These are phyloP conservation scores for Xerocomus nothofagi DNA, from an alignment of 1,284 basidiomycete species.

Conservation along the genomic window DNA sequence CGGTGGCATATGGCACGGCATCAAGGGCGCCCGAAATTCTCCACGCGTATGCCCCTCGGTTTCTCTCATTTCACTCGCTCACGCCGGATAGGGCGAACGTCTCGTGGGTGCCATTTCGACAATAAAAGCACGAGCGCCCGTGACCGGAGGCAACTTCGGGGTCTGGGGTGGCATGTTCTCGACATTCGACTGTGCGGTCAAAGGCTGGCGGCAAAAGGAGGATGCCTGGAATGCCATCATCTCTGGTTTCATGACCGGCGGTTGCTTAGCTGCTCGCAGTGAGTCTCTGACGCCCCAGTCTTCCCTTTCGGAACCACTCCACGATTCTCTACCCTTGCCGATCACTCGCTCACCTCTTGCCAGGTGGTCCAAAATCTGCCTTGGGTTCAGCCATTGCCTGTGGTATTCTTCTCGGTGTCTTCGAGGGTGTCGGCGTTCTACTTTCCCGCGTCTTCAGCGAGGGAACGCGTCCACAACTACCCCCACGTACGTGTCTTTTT, in stretches of 20 bases:
- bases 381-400: constrained; percentile 92
- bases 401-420: constrained; percentile 95
- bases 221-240: constrained; percentile 99
- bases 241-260: constrained; percentile 97
- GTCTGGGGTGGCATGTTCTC: constrained; percentile 99
- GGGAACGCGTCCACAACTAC: constrained; percentile 72
- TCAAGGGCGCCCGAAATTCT: constrained; percentile 97
- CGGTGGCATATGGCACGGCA: constrained; percentile 98
- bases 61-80: neutral
- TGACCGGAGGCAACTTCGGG: constrained; percentile 97
- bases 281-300: constrained; percentile 39
- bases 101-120: constrained; percentile 92
- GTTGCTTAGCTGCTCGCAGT: constrained; percentile 93
- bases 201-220: constrained; percentile 97
- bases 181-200: constrained; percentile 97
- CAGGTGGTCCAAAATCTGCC: constrained; percentile 91
- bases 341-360: constrained; percentile 11
- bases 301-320: neutral
- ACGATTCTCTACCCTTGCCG: neutral
- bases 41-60: constrained; percentile 60
- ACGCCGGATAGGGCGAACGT: constrained; percentile 72
- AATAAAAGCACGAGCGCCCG: constrained; percentile 97
- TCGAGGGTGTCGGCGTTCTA: constrained; percentile 92
- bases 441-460: constrained; percentile 84
- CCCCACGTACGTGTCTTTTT: constrained; percentile 27